Conservation (phyloP, 495 filamentous ascomycete genomes). For the Xylaria curta region DNA sequence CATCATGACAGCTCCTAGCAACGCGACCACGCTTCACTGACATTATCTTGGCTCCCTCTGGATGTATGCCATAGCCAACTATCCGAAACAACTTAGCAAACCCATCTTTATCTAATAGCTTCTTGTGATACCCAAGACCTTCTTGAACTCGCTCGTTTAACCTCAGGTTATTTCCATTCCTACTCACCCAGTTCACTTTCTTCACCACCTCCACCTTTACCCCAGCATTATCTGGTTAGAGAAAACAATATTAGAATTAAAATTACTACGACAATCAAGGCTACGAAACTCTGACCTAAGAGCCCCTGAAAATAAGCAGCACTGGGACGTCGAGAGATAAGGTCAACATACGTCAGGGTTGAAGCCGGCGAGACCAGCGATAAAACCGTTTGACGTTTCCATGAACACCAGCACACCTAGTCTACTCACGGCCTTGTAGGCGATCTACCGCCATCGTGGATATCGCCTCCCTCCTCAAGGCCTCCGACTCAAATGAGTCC, state of each 20-base stretch:
- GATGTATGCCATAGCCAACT: conserved; percentile 32
- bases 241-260: conserved; percentile 11
- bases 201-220: not conserved
- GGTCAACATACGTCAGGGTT: conserved; percentile 22
- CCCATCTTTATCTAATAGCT: conserved; percentile 26
- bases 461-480: conserved; percentile 83
- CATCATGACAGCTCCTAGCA: conserved; percentile 47
- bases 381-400: conserved; percentile 31
- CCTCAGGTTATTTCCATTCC: conserved; percentile 26
- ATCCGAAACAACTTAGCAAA: conserved; percentile 27
- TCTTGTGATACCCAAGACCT: conserved; percentile 28
- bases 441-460: conserved; percentile 77
- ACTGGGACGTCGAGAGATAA: conserved; percentile 6
- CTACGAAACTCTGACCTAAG: not conserved
- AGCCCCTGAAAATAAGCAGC: not conserved
- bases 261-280: conserved; percentile 5
- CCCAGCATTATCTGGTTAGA: conserved; percentile 22
- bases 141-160: conserved; percentile 29
- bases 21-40: conserved; percentile 45
- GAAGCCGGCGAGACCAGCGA: conserved; percentile 28
- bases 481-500: conserved; percentile 82
- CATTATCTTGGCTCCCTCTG: conserved; percentile 38
- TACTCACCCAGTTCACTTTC: conserved; percentile 17
- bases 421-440: conserved; percentile 38
- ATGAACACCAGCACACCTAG: conserved; percentile 35